Evolutionary conservation across 352 stramenopile genomes (phyloP).

Genomic region (Pythium periplocum): DNA sequence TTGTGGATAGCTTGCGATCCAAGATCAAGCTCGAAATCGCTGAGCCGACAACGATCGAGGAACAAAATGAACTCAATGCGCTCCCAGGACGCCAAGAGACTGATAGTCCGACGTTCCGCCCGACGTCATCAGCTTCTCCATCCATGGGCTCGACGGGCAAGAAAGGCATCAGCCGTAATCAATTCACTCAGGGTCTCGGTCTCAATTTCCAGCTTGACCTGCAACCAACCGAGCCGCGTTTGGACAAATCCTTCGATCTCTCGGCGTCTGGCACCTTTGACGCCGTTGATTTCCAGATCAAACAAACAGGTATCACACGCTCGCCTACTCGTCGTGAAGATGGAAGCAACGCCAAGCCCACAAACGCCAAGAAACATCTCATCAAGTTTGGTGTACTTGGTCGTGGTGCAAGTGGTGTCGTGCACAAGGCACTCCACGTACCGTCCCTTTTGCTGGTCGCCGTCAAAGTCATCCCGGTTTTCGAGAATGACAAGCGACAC

Average conservation of each 20-base stretch:
- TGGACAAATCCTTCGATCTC: slow-evolving; percentile 78
- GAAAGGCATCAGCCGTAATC: slow-evolving; percentile 62
- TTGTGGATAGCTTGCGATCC: slow-evolving; percentile 22
- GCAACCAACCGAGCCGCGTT: slow-evolving; percentile 43
- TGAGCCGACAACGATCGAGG: slow-evolving; percentile 28
- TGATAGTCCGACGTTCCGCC: slow-evolving; percentile 38
- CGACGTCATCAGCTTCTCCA: slow-evolving; percentile 28
- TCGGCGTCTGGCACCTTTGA: slow-evolving; percentile 81
- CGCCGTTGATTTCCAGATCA: slow-evolving; percentile 77
- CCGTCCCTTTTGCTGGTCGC: slow-evolving; percentile 86
- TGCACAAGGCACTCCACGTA: slow-evolving; percentile 88
- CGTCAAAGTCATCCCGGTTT: slow-evolving; percentile 89
- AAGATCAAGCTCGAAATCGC: slow-evolving; percentile 77
- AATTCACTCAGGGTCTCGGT: slow-evolving; percentile 59
- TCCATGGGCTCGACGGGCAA: slow-evolving; percentile 36
- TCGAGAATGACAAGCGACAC: slow-evolving; percentile 85
- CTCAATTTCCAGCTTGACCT: slow-evolving; percentile 71
- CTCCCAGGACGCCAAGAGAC: slow-evolving; percentile 31
- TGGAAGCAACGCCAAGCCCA: slow-evolving; percentile 27
- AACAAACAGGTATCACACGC: slow-evolving; percentile 70
- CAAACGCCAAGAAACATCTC: slow-evolving; percentile 74
- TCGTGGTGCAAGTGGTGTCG: slow-evolving; percentile 80
- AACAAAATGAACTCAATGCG: slow-evolving; percentile 18
- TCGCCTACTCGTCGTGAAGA: slow-evolving; percentile 35
- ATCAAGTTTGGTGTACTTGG: slow-evolving; percentile 79